phyloP scores from a whole-genome alignment of 1,139 yeast genomes.

The Diutina mesorugosa region DNA sequence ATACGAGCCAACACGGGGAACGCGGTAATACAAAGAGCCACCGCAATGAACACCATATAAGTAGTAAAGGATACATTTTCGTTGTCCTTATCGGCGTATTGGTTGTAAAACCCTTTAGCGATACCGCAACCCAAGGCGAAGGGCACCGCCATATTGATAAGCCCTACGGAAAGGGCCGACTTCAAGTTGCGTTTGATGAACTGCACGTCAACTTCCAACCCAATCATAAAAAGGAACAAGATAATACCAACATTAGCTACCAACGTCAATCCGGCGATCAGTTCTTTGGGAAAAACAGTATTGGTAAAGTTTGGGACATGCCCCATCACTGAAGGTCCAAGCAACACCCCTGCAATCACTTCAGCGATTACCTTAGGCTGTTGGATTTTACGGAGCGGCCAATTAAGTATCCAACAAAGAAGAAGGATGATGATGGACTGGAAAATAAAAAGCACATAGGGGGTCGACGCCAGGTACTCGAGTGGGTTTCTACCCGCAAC shows the following conservation, averaged over 20 bases:
- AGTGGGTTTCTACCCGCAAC: slow-evolving; percentile 62
- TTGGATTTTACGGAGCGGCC: slow-evolving; percentile 43
- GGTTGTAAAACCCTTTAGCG: slow-evolving; percentile 50
- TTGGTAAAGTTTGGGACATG: slow-evolving; percentile 52
- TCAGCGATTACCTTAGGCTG: slow-evolving; percentile 76
- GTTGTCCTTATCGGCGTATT: slow-evolving; percentile 23
- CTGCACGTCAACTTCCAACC: slow-evolving; percentile 60
- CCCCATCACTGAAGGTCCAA: slow-evolving; percentile 65
- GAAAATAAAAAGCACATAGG: slow-evolving; percentile 48
- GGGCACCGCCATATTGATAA: slow-evolving; percentile 60
- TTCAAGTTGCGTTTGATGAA: slow-evolving; percentile 46
- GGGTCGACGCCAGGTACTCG: slow-evolving; percentile 38
- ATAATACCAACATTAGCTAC: slow-evolving; percentile 66
- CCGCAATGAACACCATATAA: slow-evolving; percentile 65
- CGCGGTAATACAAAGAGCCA: slow-evolving; percentile 73
- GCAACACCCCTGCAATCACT: slow-evolving; percentile 57
- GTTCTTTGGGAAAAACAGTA: slow-evolving; percentile 48
- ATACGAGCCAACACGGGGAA: slow-evolving; percentile 76
- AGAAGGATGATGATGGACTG: slow-evolving; percentile 45
- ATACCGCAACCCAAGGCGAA: slow-evolving; percentile 68
- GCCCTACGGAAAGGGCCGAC: slow-evolving; percentile 55
- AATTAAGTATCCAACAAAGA: slow-evolving; percentile 41
- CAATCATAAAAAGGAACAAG: slow-evolving; percentile 60
- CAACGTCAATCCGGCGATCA: slow-evolving; percentile 50
- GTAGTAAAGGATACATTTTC: slow-evolving; percentile 47